Evolutionary conservation across 352 stramenopile species (phyloP).

Genomic region (Globisporangium polare): DNA sequence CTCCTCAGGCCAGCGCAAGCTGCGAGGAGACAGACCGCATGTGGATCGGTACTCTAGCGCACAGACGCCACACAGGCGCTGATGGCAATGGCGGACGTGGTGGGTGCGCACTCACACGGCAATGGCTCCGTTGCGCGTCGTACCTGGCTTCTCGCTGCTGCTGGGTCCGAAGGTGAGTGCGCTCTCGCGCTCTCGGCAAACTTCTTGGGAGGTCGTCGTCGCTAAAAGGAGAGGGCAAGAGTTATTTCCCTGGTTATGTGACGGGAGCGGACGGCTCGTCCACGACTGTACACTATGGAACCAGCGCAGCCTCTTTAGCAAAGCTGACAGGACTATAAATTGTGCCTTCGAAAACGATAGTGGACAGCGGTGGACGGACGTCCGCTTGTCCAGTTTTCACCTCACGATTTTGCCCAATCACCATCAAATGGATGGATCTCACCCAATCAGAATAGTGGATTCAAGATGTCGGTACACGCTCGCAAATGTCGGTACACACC

Average conservation of each 20-base stretch:
- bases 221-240: not conserved
- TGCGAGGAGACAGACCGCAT: not conserved
- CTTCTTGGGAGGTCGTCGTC: not conserved
- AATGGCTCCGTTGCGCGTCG: not conserved
- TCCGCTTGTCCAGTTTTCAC: not conserved
- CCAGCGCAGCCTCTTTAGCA: no score
- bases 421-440: not conserved
- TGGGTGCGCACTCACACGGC: not conserved
- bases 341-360: not conserved
- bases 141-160: slow-evolving; percentile 1
- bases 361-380: not conserved
- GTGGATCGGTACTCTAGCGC: not conserved
- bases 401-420: not conserved
- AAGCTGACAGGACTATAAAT: not conserved
- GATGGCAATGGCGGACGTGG: not conserved
- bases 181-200: no score
- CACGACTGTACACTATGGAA: no score
- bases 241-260: no score
- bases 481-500: not conserved
- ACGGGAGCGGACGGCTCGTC: no score
- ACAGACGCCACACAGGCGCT: not conserved
- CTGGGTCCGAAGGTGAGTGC: slow-evolving; percentile 1
- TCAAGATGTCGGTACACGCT: not conserved
- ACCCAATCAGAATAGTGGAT: not conserved
- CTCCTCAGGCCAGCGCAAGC: slow-evolving; percentile 1